phyloP scores from a whole-genome alignment of 129 eudicot genomes.

The Ambrosia artemisiifolia region DNA sequence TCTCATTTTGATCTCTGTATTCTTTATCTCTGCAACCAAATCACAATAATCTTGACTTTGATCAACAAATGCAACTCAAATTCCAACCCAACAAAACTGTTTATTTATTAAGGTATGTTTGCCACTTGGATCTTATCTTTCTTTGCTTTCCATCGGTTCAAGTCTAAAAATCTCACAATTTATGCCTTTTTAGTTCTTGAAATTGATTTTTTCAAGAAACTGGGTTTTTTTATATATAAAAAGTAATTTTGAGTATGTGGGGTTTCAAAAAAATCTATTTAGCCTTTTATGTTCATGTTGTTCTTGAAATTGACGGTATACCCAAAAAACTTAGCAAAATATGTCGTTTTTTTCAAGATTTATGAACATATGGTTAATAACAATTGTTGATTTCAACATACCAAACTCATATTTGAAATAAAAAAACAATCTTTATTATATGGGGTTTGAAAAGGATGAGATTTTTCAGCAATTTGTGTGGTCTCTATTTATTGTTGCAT shows the following conservation, averaged over 20 bases:
- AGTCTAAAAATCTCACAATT: no score
- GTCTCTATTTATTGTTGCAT: no score
- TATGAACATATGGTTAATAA: background rate
- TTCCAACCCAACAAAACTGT: slow-evolving; percentile 16
- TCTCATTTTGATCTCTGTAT: slow-evolving; percentile 15
- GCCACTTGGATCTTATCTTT: slow-evolving; percentile 10
- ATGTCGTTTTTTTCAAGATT: background rate
- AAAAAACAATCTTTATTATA: slow-evolving; percentile 16
- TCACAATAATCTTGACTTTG: slow-evolving; percentile 20
- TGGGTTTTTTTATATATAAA: no score
- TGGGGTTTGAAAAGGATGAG: slow-evolving; percentile 8
- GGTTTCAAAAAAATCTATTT: slow-evolving; percentile 2
- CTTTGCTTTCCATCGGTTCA: background rate
- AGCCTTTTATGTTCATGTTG: slow-evolving; percentile 8
- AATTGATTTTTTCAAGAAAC: no score
- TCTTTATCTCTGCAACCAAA: slow-evolving; percentile 20
- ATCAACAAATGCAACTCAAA: slow-evolving; percentile 25
- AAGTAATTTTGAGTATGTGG: no score
- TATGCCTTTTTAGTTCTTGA: no score
- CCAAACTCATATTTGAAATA: slow-evolving; percentile 9
- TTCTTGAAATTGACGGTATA: slow-evolving; percentile 21
- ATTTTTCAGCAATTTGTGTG: slow-evolving; percentile 9
- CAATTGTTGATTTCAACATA: slow-evolving; percentile 9
- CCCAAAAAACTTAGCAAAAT: background rate
- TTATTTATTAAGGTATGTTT: slow-evolving; percentile 20